Evolutionary conservation across 495 filamentous ascomycete genomes (phyloP), one percentile per base, ranked within the genome.

Genomic region (Aspergillus taichungensis): DNA sequence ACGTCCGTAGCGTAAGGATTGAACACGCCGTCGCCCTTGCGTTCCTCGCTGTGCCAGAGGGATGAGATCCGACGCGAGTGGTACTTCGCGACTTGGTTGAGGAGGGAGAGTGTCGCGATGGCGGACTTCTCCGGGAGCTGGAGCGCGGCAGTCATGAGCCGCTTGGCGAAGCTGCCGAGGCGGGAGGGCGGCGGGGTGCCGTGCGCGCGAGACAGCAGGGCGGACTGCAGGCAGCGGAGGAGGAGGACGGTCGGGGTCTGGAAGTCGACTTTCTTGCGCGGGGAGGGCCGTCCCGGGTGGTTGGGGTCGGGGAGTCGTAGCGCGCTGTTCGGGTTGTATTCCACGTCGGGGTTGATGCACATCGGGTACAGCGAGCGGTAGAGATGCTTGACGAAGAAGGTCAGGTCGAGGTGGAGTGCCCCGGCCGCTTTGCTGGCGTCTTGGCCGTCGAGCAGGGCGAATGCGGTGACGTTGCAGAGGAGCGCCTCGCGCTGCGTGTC

Each of bases 401-500:
- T 84, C 13, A 98, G 78, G 62, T 98, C 94, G 29, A 98, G 81
- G 50, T 87, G 82, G 3, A 96, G 78, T 7, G 67, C 55, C 12
- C 67, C 60, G 46, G 85, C 83, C 3, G 85, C 81, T 53, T 72
- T 75, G 54, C 69, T 69, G 44, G 66, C 76, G 52, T 92, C 86
- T 68, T 98, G 92, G 39, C 92, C 91, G 51, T 87, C 80, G 39
- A 98, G 76, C 1, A 98, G 78, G 8, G 90, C 87, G 60, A 97
- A 96, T 11, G 94, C 94, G 3, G 92, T 98, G 58, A 88, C 85
- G 40, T 88, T 90, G 70, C 88, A 95, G 47, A 98, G 84, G n/a
- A 98, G 80, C 13, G 86, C 74, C 64, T 95, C 87, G 43, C 92
- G 82, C 31, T 81, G 85, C 12, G 80, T 61, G 67, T 95, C 87